phyloP scores from a whole-genome alignment of 1,284 basidiomycete genomes.

The Pulchroboletus neoregius region DNA sequence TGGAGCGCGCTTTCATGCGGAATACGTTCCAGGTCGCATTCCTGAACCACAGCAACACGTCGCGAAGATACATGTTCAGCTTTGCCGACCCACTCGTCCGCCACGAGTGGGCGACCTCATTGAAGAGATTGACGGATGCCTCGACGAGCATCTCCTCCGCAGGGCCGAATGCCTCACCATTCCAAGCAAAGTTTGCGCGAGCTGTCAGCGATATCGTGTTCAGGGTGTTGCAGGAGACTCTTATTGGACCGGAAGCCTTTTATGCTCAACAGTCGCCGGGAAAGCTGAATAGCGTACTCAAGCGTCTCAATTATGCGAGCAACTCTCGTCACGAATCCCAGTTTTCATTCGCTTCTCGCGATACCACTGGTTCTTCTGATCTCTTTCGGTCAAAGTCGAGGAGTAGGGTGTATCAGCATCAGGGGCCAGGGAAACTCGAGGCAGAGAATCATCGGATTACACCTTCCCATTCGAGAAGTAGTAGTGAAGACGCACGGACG shows the following conservation, averaged over 20 bases:
- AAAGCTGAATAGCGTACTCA: constrained; percentile 26
- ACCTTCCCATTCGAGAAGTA: constrained; percentile 31
- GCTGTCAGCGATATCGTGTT: constrained; percentile 74
- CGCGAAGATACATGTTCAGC: constrained; percentile 90
- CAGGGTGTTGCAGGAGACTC: constrained; percentile 77
- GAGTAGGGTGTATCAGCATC: constrained; percentile 60
- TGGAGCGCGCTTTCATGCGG: constrained; percentile 91
- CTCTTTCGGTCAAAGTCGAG: constrained; percentile 67
- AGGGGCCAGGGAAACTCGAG: constrained; percentile 58
- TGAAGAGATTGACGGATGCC: constrained; percentile 63
- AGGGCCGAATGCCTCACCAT: constrained; percentile 33
- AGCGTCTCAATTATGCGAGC: constrained; percentile 24
- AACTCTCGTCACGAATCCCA: constrained; percentile 28
- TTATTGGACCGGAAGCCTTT: constrained; percentile 48
- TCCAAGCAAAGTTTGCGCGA: constrained; percentile 47
- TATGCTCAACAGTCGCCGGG: constrained; percentile 21
- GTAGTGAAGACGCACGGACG: constrained; percentile 35
- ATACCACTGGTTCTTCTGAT: constrained; percentile 25
- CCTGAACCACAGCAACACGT: constrained; percentile 60
- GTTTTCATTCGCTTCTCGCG: constrained; percentile 21
- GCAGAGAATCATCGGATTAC: constrained; percentile 41
- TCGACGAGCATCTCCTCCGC: constrained; percentile 37
- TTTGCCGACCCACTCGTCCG: constrained; percentile 73
- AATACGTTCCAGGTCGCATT: constrained; percentile 92
- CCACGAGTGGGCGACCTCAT: constrained; percentile 68